A percentile compares a stretch with the other conserved stretches of the same genome.
These are phyloP conservation scores for Aspergillus terreus DNA, from an alignment of 2,329 filamentous ascomycete species.

Conservation along the genomic window DNA sequence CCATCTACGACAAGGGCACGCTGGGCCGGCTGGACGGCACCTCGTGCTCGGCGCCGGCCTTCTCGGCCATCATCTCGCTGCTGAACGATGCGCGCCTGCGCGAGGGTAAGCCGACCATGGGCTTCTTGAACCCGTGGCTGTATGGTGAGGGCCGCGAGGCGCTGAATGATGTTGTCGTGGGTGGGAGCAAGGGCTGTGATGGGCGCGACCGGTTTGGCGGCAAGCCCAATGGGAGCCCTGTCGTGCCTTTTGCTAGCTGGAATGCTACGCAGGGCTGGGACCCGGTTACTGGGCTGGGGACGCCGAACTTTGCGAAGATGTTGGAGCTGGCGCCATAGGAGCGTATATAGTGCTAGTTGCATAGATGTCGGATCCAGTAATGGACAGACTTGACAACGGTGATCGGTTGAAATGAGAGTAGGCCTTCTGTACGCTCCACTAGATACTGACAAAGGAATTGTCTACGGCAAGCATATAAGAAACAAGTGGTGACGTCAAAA, in stretches of 20 bases:
- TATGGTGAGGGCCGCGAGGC: constrained; percentile 44
- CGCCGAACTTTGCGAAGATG: constrained; percentile 29
- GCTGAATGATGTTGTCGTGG: constrained; percentile 47
- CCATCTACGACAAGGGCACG: constrained; percentile 28
- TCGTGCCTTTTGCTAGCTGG: constrained; percentile 47
- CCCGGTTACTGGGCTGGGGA: constrained; percentile 46
- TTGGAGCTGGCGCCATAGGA: constrained; percentile 2
- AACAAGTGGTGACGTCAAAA: too few species aligned
- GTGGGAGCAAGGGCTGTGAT: constrained; percentile 47
- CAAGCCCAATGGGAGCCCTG: constrained; percentile 33
- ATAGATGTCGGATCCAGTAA: neutral
- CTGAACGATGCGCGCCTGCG: constrained; percentile 60
- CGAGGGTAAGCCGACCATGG: constrained; percentile 48
- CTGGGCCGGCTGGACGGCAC: constrained; percentile 35
- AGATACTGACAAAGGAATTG: too few species aligned
- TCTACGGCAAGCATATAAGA: too few species aligned
- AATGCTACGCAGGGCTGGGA: constrained; percentile 51
- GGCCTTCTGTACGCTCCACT: too few species aligned
- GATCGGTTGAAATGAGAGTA: too few species aligned
- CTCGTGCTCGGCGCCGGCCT: constrained; percentile 54
- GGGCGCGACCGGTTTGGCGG: constrained; percentile 42
- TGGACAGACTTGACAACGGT: too few species aligned
- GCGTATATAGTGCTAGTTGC: neutral
- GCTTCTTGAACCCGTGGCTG: constrained; percentile 60
- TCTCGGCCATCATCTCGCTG: constrained; percentile 57